Percentiles rank a stretch among this genome's conserved stretches.
These are phyloP conservation scores for Sporisorium sorghi DNA, from an alignment of 1,284 basidiomycete genomes.

Conservation along the genomic window DNA sequence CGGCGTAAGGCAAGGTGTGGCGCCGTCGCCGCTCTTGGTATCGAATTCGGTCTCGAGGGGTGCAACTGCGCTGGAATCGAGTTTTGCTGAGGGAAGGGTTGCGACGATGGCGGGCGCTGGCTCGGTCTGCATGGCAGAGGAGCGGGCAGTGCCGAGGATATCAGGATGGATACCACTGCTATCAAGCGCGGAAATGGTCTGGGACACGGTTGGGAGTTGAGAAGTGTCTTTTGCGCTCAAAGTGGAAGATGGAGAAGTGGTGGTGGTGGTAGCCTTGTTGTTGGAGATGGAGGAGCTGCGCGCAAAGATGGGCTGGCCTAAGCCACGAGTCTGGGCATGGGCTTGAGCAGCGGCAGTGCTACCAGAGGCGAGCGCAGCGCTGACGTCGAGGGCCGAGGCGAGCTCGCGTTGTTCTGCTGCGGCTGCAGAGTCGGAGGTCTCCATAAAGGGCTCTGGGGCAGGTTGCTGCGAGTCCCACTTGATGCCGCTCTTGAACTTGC, in stretches of 20 bases:
- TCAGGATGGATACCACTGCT: slow-evolving; percentile 44
- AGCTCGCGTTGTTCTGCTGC: slow-evolving; percentile 20
- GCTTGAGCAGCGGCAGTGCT: slow-evolving; percentile 57
- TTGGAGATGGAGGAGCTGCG: neutral
- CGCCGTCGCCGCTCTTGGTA: slow-evolving; percentile 15
- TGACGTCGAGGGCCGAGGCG: slow-evolving; percentile 1
- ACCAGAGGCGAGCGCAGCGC: slow-evolving; percentile 34
- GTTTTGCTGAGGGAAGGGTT: neutral
- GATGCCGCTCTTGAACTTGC: slow-evolving; percentile 58
- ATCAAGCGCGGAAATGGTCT: slow-evolving; percentile 35
- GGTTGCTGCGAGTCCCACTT: slow-evolving; percentile 42
- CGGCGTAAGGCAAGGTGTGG: slow-evolving; percentile 19
- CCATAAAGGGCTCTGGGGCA: slow-evolving; percentile 53
- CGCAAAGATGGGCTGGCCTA: slow-evolving; percentile 44
- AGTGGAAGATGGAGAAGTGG: neutral
- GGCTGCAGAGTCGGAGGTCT: slow-evolving; percentile 26
- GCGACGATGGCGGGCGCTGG: neutral
- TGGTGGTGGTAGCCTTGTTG: neutral
- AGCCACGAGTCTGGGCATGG: slow-evolving; percentile 25
- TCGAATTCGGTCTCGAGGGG: slow-evolving; percentile 2
- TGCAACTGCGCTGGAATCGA: neutral
- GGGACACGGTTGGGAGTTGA: slow-evolving; percentile 27
- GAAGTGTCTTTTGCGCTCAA: neutral
- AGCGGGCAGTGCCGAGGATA: slow-evolving; percentile 16
- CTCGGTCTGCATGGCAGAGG: slow-evolving; percentile 1